Base-by-base conservation (phyloP, 345 rosid species). In the Syzygium aromaticum region DNA sequence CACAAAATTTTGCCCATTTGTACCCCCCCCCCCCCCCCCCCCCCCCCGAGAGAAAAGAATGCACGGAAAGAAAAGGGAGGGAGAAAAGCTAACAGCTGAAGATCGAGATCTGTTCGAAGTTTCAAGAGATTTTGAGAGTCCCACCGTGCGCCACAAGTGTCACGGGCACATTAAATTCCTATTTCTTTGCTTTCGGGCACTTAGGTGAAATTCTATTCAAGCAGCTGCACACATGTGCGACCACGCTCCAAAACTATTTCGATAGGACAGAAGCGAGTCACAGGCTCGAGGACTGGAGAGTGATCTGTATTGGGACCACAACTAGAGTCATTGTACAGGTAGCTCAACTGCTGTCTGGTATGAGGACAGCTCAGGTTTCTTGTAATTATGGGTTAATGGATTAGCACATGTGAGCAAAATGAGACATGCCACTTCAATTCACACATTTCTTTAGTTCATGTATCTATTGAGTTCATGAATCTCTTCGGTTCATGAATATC, bases 61-160 rank as follows among this genome's bases (percentile, higher is more conserved):
- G 5, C 19, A 33, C 16, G 21, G 5, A 3, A 30, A 38, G 23
- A 33, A 10, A 33, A 17, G 17, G 38, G 25, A 10, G 46, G 38
- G 64, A 25, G 11, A 19, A 73, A 73, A 17, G 80, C 49, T 73
- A 33, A 73, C 80, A 17, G 49, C 49, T 38, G 38, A 17, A 40
- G 80, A 73, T 73, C 80, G 63, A 73, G 80, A 73, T 73, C 80
- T 19, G 25, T 73, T 73, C 80, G 49, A 73, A 73, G 49, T 38
- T 73, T 73, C 16, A 9, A 19, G 13, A 38, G 43, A 16, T 33
- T 33, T 38, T 19, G 19, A 73, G 49, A 73, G 38, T 73, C 49
- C 49, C 49, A 73, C 38, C 80, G 49, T 38, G 80, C 49, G 49
- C 14, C 13, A 19, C 80, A 19, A 33, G 80, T 67, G 78, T 67